A percentile compares a stretch with the other conserved stretches of the same genome.
phyloP scores from a whole-genome alignment of 2,329 filamentous ascomycete species.

The Bipolaris victoriae region DNA sequence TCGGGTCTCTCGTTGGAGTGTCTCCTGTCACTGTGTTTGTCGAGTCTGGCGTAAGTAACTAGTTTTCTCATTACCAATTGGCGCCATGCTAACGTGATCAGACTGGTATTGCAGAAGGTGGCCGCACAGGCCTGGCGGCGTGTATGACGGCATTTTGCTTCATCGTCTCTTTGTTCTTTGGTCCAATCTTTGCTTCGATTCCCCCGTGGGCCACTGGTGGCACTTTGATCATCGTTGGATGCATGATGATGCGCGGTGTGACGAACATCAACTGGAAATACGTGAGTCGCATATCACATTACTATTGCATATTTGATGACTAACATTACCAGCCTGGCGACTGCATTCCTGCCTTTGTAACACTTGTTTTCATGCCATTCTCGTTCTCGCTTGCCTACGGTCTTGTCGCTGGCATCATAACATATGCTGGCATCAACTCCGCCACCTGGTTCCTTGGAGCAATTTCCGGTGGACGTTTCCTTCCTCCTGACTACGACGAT shows the following conservation, averaged over 20 bases:
- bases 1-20: conserved; percentile 77
- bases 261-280: conserved; percentile 86
- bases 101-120: conserved; percentile 83
- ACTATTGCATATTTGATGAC: background rate
- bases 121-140: conserved; percentile 79
- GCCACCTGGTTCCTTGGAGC: conserved; percentile 58
- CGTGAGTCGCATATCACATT: conserved; percentile 7
- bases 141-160: conserved; percentile 81
- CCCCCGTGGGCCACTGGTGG: conserved; percentile 89
- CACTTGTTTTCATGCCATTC: conserved; percentile 85
- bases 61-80: background rate
- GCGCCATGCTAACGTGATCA: background rate
- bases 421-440: conserved; percentile 77
- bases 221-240: conserved; percentile 83
- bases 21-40: conserved; percentile 87
- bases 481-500: conserved; percentile 37
- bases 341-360: conserved; percentile 81
- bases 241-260: conserved; percentile 80
- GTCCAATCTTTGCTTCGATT: conserved; percentile 87
- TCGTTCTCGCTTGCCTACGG: conserved; percentile 89
- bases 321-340: conserved; percentile 64
- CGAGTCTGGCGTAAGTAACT: conserved; percentile 71
- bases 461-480: conserved; percentile 23
- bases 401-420: conserved; percentile 78
- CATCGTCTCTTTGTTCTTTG: conserved; percentile 80